Evolutionary conservation across 1,284 basidiomycete genomes (phyloP), one percentile per base, ranked within the genome.

Genomic region (Hortiboletus rubellus): DNA sequence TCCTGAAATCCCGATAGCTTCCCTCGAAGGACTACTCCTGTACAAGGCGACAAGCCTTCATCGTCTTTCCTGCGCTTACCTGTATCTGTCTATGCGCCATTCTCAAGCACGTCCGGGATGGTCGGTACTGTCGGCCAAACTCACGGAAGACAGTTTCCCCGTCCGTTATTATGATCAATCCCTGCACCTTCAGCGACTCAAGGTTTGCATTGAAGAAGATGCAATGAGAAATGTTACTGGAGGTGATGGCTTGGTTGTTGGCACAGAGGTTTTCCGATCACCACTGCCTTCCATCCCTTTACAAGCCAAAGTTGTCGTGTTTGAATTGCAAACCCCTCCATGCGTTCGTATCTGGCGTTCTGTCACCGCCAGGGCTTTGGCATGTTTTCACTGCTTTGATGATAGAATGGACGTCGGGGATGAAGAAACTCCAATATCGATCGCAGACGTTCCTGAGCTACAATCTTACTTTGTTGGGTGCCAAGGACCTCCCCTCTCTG

Each of bases 71-170:
- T 18, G 46, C 7, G 46, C 22, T 27, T 18, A 48, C 24, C 6
- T 0, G 10, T 27, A 37, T 7, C 34, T 48, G 12, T 48, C 46
- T 8, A 17, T 10, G 14, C 46, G 46, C 34, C 46, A 48, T 14
- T 24, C 46, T 12, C 22, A n/a, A 3, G 17, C 46, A 2, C 33
- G 12, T n/a, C 22, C 12, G 0, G 46, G 46, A 24, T 30, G 27
- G 46, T 47, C 34, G 3, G 11, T 47, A 7, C 12, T 47, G 2
- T 47, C 34, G 5, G 3, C 17, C 2, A 7, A 17, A 5, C 27
- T 48, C 49, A 78, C 82, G 12, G 14, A 50, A 44, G 37, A 59
- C 10, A 58, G 49, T 22, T 49, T 59, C 3, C n/a, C 58, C 10
- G 38, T 49, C 22, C 48, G 48, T 36, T 59, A 55, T 42, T 51